Percentiles rank a stretch among this genome's conserved stretches.
phyloP scores from a whole-genome alignment of 768 basidiomycete species.

The Leccinum aurantiacum region DNA sequence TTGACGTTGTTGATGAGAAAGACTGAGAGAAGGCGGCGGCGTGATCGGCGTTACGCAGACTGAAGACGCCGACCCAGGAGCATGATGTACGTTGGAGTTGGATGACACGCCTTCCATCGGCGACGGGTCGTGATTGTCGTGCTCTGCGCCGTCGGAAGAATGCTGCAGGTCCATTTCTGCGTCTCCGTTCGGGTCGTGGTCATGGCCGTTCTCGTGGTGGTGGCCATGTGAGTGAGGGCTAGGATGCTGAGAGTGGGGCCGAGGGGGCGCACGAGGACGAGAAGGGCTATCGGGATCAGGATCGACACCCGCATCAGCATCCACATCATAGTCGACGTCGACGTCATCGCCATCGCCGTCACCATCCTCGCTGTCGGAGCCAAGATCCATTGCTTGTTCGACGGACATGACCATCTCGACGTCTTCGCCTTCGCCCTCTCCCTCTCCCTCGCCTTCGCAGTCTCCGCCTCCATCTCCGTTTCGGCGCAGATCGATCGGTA shows the following conservation, averaged over 20 bases:
- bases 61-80: conserved; percentile 25
- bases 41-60: conserved; percentile 34
- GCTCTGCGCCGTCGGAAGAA: conserved; percentile 28
- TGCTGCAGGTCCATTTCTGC: conserved; percentile 27
- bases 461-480: conserved; percentile 14
- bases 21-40: conserved; percentile 25
- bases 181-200: conserved; percentile 6
- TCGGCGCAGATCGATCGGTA: conserved; percentile 12
- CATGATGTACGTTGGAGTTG: neutral
- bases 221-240: neutral
- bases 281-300: neutral
- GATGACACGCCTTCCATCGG: conserved; percentile 35
- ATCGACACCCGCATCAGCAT: neutral
- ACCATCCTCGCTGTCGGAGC: conserved; percentile 35
- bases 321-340: neutral
- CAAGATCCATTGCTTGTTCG: conserved; percentile 48
- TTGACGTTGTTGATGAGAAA: neutral
- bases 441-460: neutral
- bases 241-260: no score
- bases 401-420: conserved; percentile 39
- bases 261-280: neutral
- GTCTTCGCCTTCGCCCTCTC: conserved; percentile 24
- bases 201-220: neutral
- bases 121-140: conserved; percentile 33
- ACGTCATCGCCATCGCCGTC: conserved; percentile 6